phyloP scores from a whole-genome alignment of 495 filamentous ascomycete species.

The Podospora appendiculata region DNA sequence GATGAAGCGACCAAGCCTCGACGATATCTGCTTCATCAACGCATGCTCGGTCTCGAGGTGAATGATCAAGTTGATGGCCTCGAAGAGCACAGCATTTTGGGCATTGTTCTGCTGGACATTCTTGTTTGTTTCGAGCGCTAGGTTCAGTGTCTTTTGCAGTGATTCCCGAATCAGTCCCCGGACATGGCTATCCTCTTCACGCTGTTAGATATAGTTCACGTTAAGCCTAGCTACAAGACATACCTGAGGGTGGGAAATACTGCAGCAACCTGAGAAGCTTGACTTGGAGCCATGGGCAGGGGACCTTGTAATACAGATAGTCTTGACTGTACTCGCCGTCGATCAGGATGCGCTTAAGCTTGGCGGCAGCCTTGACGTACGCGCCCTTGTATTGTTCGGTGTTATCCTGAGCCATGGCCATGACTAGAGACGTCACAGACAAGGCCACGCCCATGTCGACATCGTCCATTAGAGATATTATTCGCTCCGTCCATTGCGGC shows the following conservation, averaged over 20 bases:
- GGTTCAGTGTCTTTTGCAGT: conserved; percentile 78
- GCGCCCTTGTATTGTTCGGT: conserved; percentile 88
- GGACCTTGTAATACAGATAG: conserved; percentile 98
- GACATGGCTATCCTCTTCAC: conserved; percentile 78
- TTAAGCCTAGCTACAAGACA: conserved; percentile 9
- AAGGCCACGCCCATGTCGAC: conserved; percentile 88
- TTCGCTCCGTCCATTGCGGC: conserved; percentile 93
- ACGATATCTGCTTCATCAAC: conserved; percentile 96
- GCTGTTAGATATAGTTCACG: conserved; percentile 7
- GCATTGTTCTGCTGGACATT: conserved; percentile 99
- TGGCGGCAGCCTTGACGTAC: conserved; percentile 85
- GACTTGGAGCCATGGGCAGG: conserved; percentile 97
- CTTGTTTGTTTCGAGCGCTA: conserved; percentile 88
- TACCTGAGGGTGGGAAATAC: conserved; percentile 94
- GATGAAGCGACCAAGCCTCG: conserved; percentile 90
- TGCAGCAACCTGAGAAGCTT: conserved; percentile 87
- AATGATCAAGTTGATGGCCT: conserved; percentile 97
- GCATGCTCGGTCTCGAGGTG: conserved; percentile 96
- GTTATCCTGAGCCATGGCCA: conserved; percentile 90
- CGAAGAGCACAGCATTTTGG: conserved; percentile 95
- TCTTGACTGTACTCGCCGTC: conserved; percentile 81
- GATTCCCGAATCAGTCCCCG: conserved; percentile 90
- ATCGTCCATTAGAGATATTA: conserved; percentile 98
- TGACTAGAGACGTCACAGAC: conserved; percentile 93
- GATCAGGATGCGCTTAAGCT: conserved; percentile 80